Conservation (phyloP, 805 yeast species). For the Starmerella lactis-condensi region DNA sequence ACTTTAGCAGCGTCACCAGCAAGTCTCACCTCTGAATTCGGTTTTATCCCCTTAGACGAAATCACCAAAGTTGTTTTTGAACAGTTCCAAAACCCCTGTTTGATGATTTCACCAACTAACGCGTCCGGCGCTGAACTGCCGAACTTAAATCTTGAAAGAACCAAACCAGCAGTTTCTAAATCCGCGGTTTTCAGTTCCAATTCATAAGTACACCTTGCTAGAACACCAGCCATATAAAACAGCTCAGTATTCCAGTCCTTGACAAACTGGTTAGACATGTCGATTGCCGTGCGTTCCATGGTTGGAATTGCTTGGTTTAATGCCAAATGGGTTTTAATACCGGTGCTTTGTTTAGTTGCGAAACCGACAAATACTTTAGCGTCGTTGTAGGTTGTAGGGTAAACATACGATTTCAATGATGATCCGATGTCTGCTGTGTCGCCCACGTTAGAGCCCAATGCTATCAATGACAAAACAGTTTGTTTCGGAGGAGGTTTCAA, state of each 20-base stretch:
- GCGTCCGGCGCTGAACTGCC: conserved; percentile 24
- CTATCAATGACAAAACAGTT: conserved; percentile 22
- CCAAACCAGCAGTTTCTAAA: background rate
- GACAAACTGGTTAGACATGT: conserved; percentile 25
- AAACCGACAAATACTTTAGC: conserved; percentile 27
- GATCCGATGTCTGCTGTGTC: conserved; percentile 15
- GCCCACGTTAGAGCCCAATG: background rate
- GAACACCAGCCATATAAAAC: conserved; percentile 24
- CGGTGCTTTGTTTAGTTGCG: conserved; percentile 27
- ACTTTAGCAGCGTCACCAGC: conserved; percentile 14
- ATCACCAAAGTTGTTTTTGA: conserved; percentile 19
- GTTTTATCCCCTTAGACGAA: conserved; percentile 20
- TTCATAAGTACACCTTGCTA: conserved; percentile 23
- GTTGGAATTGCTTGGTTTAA: conserved; percentile 27
- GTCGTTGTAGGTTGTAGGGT: conserved; percentile 22
- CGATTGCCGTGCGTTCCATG: conserved; percentile 28
- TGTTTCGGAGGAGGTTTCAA: conserved; percentile 26
- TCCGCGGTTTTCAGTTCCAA: conserved; percentile 17
- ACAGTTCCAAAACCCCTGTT: conserved; percentile 24
- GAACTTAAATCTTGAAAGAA: conserved; percentile 20
- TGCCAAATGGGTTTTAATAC: conserved; percentile 23
- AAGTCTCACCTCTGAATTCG: conserved; percentile 19
- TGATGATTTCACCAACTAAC: conserved; percentile 21
- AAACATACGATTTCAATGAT: conserved; percentile 22
- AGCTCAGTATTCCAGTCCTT: conserved; percentile 26